Evolutionary conservation across 2,329 filamentous ascomycete species (phyloP).

Genomic region (Cordyceps javanica): DNA sequence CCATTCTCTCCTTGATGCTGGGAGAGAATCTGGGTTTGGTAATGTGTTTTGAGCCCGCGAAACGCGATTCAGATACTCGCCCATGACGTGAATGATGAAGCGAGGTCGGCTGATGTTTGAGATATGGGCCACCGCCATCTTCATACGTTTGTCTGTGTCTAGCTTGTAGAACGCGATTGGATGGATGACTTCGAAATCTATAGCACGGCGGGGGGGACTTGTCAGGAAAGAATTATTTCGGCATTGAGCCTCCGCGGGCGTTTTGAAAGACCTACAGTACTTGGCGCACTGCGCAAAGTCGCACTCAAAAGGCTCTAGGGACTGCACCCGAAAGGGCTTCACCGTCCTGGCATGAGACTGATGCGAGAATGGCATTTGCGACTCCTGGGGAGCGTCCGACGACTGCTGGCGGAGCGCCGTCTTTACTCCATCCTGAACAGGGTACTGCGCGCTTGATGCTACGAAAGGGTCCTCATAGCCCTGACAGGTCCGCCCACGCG

Average conservation of each 20-base stretch:
- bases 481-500: background rate
- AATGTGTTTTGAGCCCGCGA: background rate
- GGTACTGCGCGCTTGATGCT: background rate
- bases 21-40: background rate
- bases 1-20: background rate
- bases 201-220: too few species aligned
- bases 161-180: background rate
- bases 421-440: background rate
- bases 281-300: constrained; percentile 4
- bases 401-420: background rate
- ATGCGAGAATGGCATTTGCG: background rate
- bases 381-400: background rate
- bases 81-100: constrained; percentile 1
- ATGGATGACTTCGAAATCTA: background rate
- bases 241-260: too few species aligned
- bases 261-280: background rate
- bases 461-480: constrained; percentile 4
- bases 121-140: background rate
- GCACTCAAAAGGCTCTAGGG: constrained; percentile 3
- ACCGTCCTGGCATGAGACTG: background rate
- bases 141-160: background rate
- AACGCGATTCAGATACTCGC: constrained; percentile 1
- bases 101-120: constrained; percentile 1
- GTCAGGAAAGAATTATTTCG: too few species aligned
- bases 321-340: background rate